phyloP scores from a whole-genome alignment of 305 asterid genomes.

The Fraxinus xanthoxyloides region DNA sequence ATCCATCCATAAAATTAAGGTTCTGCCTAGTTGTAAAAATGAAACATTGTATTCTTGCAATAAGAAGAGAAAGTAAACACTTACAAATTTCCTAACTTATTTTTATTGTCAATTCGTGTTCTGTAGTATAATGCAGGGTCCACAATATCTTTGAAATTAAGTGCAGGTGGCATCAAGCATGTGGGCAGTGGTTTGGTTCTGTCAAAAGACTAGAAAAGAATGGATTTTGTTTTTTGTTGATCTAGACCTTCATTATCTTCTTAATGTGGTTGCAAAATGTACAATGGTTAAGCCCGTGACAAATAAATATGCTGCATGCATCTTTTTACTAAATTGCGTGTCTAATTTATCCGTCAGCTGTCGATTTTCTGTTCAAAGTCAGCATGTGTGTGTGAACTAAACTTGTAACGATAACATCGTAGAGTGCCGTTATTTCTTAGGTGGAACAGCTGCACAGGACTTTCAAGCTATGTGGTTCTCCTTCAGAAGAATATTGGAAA shows the following conservation, averaged over 20 bases:
- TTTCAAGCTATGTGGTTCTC: constrained; percentile 94
- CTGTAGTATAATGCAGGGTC: background rate
- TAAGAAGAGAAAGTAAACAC: background rate
- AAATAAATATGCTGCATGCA: background rate
- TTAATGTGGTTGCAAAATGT: background rate
- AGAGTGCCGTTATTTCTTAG: constrained; percentile 28
- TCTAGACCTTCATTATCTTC: background rate
- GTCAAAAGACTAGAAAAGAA: background rate
- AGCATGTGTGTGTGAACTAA: background rate
- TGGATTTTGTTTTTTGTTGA: background rate
- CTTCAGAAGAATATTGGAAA: constrained; percentile 93
- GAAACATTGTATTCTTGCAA: background rate
- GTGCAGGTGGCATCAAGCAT: background rate
- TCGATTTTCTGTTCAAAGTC: background rate
- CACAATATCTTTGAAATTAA: background rate
- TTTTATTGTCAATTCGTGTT: background rate
- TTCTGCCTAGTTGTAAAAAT: background rate
- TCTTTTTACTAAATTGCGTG: background rate
- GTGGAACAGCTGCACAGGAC: constrained; percentile 90
- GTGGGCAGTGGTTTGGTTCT: background rate
- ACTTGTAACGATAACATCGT: background rate
- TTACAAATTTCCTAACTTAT: background rate
- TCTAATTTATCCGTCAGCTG: background rate
- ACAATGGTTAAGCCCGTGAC: background rate
- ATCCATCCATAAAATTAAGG: background rate